These are phyloP conservation scores for Mycena galopus DNA, from an alignment of 768 basidiomycete species.

Conservation along the genomic window DNA sequence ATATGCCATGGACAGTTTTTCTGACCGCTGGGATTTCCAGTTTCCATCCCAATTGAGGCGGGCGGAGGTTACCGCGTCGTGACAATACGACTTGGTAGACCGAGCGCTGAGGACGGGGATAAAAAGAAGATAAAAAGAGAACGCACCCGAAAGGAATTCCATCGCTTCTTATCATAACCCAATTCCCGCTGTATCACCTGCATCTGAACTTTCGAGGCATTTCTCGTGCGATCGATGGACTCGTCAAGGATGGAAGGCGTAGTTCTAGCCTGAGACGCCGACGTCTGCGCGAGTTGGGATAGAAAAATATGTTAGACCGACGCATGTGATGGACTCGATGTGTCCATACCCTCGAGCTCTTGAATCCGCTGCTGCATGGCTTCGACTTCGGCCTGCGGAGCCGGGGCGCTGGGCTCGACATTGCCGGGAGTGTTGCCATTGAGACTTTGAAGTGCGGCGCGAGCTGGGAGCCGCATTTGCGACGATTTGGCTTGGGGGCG, in stretches of 20 bases:
- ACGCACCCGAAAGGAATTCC: background rate
- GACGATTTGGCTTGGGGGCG: background rate
- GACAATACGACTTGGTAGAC: too few species aligned
- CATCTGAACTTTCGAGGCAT: background rate
- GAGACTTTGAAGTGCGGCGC: background rate
- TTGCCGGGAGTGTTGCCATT: background rate
- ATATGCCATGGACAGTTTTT: background rate
- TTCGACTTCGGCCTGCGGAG: background rate
- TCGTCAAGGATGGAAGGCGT: background rate
- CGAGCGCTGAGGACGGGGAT: background rate
- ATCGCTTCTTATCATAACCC: background rate
- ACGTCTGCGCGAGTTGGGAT: background rate
- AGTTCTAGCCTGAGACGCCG: background rate
- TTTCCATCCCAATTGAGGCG: background rate
- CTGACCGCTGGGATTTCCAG: background rate
- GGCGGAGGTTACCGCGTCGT: background rate
- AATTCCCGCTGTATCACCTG: background rate
- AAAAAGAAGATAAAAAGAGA: background rate
- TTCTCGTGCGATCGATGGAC: background rate
- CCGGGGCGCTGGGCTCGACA: background rate
- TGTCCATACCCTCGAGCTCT: background rate
- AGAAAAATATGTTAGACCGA: background rate
- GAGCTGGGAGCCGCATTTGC: background rate
- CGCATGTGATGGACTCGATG: background rate
- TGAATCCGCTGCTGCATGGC: background rate